phyloP scores from a whole-genome alignment of 1,139 yeast species.

The Hyphopichia buzzinii region DNA sequence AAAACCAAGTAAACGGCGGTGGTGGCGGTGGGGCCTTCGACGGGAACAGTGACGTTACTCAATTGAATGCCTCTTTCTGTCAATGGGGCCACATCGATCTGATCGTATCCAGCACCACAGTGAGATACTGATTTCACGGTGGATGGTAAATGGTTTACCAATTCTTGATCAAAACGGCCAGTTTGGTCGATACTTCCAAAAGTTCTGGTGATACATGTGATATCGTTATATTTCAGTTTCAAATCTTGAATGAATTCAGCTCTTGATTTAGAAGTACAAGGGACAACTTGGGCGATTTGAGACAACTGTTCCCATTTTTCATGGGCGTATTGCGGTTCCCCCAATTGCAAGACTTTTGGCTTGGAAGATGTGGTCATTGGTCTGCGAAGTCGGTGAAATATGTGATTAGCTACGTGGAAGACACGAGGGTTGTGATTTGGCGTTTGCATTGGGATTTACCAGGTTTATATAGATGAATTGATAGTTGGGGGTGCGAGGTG shows the following conservation, averaged over 20 bases:
- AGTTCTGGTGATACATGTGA: constrained; percentile 52
- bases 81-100: constrained; percentile 57
- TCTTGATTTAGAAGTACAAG: constrained; percentile 43
- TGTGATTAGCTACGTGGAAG: constrained; percentile 2
- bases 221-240: constrained; percentile 45
- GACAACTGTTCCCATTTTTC: constrained; percentile 54
- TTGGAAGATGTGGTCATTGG: constrained; percentile 15
- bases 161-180: constrained; percentile 76
- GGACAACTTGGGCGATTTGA: constrained; percentile 49
- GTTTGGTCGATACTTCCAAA: constrained; percentile 48
- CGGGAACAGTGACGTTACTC: constrained; percentile 70
- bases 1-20: constrained; percentile 66
- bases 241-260: constrained; percentile 52
- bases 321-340: constrained; percentile 51
- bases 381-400: background rate
- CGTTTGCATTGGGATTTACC: no score
- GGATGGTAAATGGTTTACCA: constrained; percentile 58
- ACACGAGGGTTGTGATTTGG: background rate
- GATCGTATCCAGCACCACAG: constrained; percentile 95
- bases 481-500: background rate
- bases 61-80: constrained; percentile 56
- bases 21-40: constrained; percentile 81
- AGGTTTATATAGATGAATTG: no score
- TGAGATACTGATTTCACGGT: constrained; percentile 67
- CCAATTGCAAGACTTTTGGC: constrained; percentile 62